phyloP scores from a whole-genome alignment of 208 protist genomes.

The Trypanosoma mega region DNA sequence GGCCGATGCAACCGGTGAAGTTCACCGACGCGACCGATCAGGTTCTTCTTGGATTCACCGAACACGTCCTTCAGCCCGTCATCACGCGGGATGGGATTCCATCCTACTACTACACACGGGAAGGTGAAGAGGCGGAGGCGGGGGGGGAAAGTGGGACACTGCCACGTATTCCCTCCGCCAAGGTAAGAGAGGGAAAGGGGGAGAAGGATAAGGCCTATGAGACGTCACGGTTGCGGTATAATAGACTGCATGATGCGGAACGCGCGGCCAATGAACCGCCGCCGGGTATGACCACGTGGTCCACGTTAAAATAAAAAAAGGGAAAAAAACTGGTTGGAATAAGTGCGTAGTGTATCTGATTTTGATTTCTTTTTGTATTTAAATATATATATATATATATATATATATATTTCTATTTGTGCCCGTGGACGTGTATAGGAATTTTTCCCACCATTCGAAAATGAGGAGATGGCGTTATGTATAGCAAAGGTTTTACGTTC shows the following conservation, averaged over 20 bases:
- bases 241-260: conserved; percentile 9
- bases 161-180: background rate
- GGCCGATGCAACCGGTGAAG: background rate
- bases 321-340: background rate
- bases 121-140: background rate
- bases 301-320: conserved; percentile 1
- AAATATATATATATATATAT: conserved; percentile 17
- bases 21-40: conserved; percentile 21
- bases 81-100: background rate
- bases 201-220: conserved; percentile 12
- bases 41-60: conserved; percentile 20
- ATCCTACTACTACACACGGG: background rate
- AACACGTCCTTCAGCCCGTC: conserved; percentile 1
- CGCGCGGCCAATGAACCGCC: conserved; percentile 1
- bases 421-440: conserved; percentile 6
- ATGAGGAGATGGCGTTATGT: no score
- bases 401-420: conserved; percentile 2
- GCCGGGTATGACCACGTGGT: conserved; percentile 12
- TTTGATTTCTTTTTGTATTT: conserved; percentile 4
- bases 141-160: background rate
- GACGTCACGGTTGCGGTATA: conserved; percentile 27
- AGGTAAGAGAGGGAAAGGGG: background rate
- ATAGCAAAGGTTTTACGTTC: no score
- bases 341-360: background rate
- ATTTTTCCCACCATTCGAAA: background rate